Base-by-base conservation (phyloP, 1,284 basidiomycete species). In the Malassezia japonica region DNA sequence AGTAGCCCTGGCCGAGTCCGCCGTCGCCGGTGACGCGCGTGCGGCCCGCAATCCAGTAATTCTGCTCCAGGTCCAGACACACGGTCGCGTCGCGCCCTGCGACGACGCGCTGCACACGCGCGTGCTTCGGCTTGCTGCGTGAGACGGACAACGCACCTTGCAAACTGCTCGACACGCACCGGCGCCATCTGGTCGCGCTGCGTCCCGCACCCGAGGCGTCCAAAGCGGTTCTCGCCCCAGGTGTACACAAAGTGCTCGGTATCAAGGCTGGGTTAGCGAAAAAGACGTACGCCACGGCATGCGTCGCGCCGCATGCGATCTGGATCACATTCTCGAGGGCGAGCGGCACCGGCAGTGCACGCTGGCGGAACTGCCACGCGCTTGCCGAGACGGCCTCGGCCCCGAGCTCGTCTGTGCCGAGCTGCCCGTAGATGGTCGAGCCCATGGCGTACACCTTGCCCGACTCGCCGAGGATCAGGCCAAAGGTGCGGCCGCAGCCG, bases 1-100 rank as follows among this genome's bases (percentile, higher is more conserved):
- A 52, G 45, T 55, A 61, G 3, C 60, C 67, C 41, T 67, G 59
- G 10, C 56, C 62, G 24, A 57, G 20, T 42, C 76, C 62, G 80
- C 89, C 90, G 73, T 92, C 89, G 13, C 90, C 91, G 1, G 85
- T 86, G 52, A 83, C 84, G 75, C 92, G 94, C 86, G 87, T 94
- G 40, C 87, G 74, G 10, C 67, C 68, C 33, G 74, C 70, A 37
- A 75, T 65, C 79, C 81, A 88, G 63, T 83, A 87, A 80, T 87
- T 84, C 18, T 80, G 78, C 66, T 86, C 84, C 36, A 79, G 80
- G 72, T 95, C 87, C 23, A 95, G 78, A 16, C 92, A 85, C 1
- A 86, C 81, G 6, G 85, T 86, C 69, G 80, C 86, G 7, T 86
- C 80, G 0, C 87, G 85, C 2, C 91, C 91, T 21, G 86, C 86